These are phyloP conservation scores for Penicillium macrosclerotiorum DNA, from an alignment of 495 filamentous ascomycete genomes.

Conservation along the genomic window DNA sequence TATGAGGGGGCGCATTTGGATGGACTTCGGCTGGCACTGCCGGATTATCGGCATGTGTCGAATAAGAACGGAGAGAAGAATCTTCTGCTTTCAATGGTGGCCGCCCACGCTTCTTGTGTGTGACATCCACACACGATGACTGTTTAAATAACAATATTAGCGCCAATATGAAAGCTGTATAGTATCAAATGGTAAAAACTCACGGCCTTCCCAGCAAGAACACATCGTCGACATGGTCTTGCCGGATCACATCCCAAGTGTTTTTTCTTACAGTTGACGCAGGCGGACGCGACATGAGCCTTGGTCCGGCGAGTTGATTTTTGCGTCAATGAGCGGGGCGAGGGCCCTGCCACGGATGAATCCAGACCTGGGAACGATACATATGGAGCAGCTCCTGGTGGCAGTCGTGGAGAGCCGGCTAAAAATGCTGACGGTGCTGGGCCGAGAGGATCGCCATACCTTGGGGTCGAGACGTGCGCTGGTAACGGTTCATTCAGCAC, in stretches of 20 bases:
- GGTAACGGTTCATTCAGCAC: conserved; percentile 22
- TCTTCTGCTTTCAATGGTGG: conserved; percentile 88
- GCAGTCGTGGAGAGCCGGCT: conserved; percentile 20
- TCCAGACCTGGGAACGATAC: conserved; percentile 26
- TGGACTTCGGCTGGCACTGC: conserved; percentile 28
- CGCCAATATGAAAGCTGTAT: too few species aligned
- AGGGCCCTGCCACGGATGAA: conserved; percentile 17
- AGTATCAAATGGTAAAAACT: conserved; percentile 24
- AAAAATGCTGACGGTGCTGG: conserved; percentile 30
- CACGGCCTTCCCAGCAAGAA: conserved; percentile 64
- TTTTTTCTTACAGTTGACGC: conserved; percentile 95
- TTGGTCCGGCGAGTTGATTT: conserved; percentile 83
- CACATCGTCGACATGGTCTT: conserved; percentile 61
- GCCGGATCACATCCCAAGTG: conserved; percentile 79
- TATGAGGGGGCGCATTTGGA: conserved; percentile 19
- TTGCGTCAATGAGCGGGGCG: conserved; percentile 38
- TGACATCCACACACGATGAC: conserved; percentile 89
- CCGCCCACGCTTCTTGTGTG: conserved; percentile 93
- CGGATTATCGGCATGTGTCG: conserved; percentile 31
- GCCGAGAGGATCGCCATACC: conserved; percentile 33
- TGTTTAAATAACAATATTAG: too few species aligned
- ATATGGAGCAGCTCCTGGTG: conserved; percentile 28
- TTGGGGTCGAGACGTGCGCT: conserved; percentile 18
- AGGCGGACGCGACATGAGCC: conserved; percentile 93
- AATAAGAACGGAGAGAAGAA: conserved; percentile 36